These are phyloP conservation scores for Termitomyces sp. DNA, from an alignment of 768 basidiomycete genomes.

Conservation along the genomic window DNA sequence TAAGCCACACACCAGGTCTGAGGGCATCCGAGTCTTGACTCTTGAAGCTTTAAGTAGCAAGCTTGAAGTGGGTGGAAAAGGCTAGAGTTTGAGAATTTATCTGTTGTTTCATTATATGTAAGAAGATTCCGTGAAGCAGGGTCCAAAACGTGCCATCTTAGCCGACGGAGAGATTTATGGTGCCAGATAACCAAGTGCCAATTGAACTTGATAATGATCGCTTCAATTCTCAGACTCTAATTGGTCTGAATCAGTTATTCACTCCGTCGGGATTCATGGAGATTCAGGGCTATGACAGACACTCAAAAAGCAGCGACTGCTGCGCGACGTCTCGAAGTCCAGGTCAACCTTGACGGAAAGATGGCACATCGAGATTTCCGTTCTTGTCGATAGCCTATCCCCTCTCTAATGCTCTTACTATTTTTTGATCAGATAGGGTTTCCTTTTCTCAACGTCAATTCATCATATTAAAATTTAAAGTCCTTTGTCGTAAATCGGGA, in stretches of 20 bases:
- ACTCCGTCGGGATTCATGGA: background rate
- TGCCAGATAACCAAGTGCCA: background rate
- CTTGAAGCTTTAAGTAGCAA: background rate
- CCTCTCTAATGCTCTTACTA: background rate
- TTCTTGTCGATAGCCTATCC: background rate
- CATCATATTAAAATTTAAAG: background rate
- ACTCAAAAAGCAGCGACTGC: background rate
- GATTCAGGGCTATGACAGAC: background rate
- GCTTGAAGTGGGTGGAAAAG: background rate
- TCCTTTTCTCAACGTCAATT: background rate
- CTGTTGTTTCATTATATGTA: background rate
- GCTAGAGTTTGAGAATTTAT: background rate
- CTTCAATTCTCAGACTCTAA: background rate
- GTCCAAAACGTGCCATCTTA: background rate
- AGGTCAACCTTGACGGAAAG: background rate
- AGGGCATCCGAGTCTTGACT: background rate
- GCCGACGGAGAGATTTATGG: background rate
- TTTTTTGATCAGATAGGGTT: background rate
- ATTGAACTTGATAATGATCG: too few species aligned
- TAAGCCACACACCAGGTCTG: background rate
- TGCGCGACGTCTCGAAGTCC: background rate
- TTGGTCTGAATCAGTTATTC: background rate
- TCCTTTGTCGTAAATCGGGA: too few species aligned
- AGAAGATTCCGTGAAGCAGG: background rate
- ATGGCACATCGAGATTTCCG: background rate